Base-by-base conservation (phyloP, 257 asterid genomes). In the Rehmannia glutinosa region DNA sequence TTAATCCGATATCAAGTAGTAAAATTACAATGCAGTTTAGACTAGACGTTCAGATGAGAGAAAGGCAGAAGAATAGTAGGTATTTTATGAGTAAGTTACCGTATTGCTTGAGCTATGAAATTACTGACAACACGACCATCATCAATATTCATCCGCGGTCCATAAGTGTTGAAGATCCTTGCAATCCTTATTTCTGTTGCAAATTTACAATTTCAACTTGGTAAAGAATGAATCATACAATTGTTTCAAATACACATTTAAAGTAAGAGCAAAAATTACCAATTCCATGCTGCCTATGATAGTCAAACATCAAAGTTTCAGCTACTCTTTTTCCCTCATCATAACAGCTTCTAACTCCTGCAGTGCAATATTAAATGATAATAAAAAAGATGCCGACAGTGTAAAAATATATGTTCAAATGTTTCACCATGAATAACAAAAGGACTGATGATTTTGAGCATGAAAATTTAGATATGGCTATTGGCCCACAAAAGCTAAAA, bases 321-420 rank as follows among this genome's bases (percentile, higher is more conserved):
- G 98, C 98, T 1, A 92, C 98, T 77, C 98, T 76, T 73, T 92
- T 92, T 51, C 98, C 98, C 77, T 92, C 97, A 19, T 92, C 98
- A 38, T 92, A 92, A 76, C 98, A 92, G 62, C 98, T 92, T 73
- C 98, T 77, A 61, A 92, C 98, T 35, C 98, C 98, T 92, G 80
- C 21, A 71, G 51, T 11, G 38, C 55, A 62, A 42, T 50, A 60
- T 36, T 12, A 19, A 20, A 71, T 49, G 8, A 63, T 8, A 2
- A 61, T 25, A 60, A 62, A 62, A 56, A 5, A 42, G 16, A 15
- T 8, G 9, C 5, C 11, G n/a, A 36, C 42, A 2, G 17, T 49
- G 55, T 49, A 23, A 2, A 15, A n/a, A n/a, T n/a, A n/a, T 21
- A 15, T 16, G 5, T 47, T 32, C 47, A 12, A 65, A 33, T n/a